These are phyloP conservation scores for Botryotinia narcissicola DNA, from an alignment of 2,329 filamentous ascomycete genomes.

Conservation along the genomic window DNA sequence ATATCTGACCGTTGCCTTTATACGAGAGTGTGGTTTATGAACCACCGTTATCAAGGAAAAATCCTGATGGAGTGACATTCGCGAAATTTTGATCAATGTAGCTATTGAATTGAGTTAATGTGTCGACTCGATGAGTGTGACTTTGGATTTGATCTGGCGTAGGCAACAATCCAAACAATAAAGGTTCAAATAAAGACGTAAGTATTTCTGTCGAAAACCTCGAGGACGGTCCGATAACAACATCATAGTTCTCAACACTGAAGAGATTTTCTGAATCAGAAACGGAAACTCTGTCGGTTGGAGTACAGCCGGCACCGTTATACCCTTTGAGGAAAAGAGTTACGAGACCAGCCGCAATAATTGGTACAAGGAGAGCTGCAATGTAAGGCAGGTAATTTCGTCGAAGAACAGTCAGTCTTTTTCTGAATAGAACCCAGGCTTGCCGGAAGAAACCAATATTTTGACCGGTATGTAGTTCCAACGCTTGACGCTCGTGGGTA, in stretches of 20 bases:
- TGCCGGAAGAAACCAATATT: conserved; percentile 69
- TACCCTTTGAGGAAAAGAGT: conserved; percentile 69
- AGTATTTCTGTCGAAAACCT: conserved; percentile 39
- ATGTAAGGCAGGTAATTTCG: conserved; percentile 75
- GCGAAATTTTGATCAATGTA: conserved; percentile 62
- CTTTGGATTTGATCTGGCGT: conserved; percentile 24
- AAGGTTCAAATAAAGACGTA: conserved; percentile 29
- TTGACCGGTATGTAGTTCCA: conserved; percentile 65
- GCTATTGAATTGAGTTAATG: conserved; percentile 64
- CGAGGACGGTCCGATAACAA: conserved; percentile 46
- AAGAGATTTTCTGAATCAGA: conserved; percentile 33
- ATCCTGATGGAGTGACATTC: conserved; percentile 72
- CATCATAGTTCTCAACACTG: conserved; percentile 28
- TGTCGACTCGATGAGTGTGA: conserved; percentile 50
- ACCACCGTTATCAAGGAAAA: conserved; percentile 67
- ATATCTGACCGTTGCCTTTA: conserved; percentile 58
- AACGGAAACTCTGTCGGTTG: conserved; percentile 48
- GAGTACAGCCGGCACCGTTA: conserved; percentile 51
- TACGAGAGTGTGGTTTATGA: conserved; percentile 68
- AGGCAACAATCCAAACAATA: conserved; percentile 28
- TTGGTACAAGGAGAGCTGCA: conserved; percentile 72
- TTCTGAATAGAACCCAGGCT: conserved; percentile 70
- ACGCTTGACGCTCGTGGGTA: conserved; percentile 23
- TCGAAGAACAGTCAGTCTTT: conserved; percentile 73
- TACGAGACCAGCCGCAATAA: conserved; percentile 75